Evolutionary conservation across 2,329 filamentous ascomycete genomes (phyloP).

Genomic region (Colletotrichum noveboracense): DNA sequence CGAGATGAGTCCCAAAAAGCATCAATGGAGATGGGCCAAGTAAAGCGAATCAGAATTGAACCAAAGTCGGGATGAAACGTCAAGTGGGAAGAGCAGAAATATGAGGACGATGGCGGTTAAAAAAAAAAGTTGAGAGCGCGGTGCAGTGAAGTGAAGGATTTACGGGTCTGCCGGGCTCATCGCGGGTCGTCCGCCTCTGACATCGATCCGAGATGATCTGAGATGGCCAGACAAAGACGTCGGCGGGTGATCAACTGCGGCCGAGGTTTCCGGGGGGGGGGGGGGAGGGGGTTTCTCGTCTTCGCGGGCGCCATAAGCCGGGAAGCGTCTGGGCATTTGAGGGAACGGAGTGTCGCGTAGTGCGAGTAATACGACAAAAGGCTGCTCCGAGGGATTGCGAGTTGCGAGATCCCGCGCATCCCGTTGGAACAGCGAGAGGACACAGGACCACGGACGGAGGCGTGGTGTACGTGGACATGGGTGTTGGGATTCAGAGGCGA

Average conservation of each 20-base stretch:
- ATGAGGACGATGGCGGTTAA: background rate
- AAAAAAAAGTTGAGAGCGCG: background rate
- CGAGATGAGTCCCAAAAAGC: background rate
- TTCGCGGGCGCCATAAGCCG: background rate
- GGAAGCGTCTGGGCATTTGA: background rate
- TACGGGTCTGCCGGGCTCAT: background rate
- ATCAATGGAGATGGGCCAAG: background rate
- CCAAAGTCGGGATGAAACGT: background rate
- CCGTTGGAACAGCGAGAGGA: background rate
- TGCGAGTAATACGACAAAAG: background rate
- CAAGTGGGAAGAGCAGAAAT: background rate
- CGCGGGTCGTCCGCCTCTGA: background rate
- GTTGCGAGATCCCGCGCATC: background rate
- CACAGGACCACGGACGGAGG: background rate
- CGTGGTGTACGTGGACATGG: background rate
- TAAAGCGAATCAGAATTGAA: background rate
- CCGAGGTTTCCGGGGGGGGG: background rate
- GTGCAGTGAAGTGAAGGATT: background rate
- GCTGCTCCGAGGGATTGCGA: background rate
- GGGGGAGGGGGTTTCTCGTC: background rate
- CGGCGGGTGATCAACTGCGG: background rate
- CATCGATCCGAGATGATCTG: background rate
- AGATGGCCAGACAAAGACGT: slow-evolving; percentile 5
- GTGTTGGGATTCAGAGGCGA: background rate
- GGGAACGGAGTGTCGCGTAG: background rate